These are phyloP conservation scores for Aspergillus biplanus DNA, from an alignment of 495 filamentous ascomycete species.

Conservation along the genomic window DNA sequence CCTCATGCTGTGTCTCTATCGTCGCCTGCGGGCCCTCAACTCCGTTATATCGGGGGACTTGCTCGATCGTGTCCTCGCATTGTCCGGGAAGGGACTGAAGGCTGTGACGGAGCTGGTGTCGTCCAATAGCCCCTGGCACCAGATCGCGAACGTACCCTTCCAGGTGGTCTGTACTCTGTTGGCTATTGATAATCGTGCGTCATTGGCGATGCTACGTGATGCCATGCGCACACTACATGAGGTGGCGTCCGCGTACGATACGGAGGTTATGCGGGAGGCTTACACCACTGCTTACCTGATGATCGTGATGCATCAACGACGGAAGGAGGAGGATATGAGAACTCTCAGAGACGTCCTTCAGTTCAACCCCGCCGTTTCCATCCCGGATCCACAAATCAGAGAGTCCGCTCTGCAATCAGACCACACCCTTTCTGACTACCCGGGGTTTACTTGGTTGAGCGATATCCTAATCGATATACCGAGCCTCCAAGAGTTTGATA, in stretches of 20 bases:
- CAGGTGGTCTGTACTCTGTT: conserved; percentile 58
- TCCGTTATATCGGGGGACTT: conserved; percentile 37
- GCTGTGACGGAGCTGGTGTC: conserved; percentile 46
- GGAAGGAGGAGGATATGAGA: conserved; percentile 48
- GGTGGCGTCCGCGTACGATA: conserved; percentile 49
- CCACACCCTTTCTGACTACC: conserved; percentile 28
- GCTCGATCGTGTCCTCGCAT: conserved; percentile 40
- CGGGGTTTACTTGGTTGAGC: conserved; percentile 48
- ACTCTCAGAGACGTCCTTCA: conserved; percentile 40
- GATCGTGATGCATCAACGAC: conserved; percentile 46
- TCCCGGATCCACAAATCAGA: conserved; percentile 13
- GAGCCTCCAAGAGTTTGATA: conserved; percentile 48
- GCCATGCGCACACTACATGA: conserved; percentile 55
- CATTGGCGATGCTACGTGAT: conserved; percentile 47
- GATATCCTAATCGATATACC: conserved; percentile 51
- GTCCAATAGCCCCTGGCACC: conserved; percentile 53
- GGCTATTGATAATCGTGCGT: conserved; percentile 53
- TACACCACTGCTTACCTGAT: conserved; percentile 56
- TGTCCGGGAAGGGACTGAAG: conserved; percentile 38
- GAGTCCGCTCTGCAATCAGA: conserved; percentile 21
- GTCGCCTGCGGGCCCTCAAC: conserved; percentile 51
- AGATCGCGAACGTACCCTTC: conserved; percentile 57
- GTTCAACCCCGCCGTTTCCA: conserved; percentile 34
- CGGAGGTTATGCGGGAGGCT: conserved; percentile 53
- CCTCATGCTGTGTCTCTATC: conserved; percentile 55